phyloP scores from a whole-genome alignment of 2,329 filamentous ascomycete species.

The Calonectria crousiana region DNA sequence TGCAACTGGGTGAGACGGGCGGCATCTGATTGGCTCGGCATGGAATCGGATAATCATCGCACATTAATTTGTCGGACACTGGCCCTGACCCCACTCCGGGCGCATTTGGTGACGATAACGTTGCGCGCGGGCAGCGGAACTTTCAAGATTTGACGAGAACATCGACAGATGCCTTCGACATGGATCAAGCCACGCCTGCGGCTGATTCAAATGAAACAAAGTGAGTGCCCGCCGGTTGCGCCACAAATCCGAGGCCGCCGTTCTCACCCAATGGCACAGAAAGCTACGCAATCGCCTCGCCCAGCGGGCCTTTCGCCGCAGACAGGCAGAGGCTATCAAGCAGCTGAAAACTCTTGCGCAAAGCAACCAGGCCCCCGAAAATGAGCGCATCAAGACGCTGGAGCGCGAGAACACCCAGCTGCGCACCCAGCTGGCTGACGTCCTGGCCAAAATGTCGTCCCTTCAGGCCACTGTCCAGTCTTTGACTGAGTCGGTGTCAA shows the following conservation, averaged over 20 bases:
- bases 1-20: not conserved
- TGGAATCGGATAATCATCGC: conserved; percentile 1
- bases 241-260: not conserved
- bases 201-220: conserved; percentile 1
- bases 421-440: conserved; percentile 44
- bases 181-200: conserved; percentile 2
- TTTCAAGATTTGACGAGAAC: not conserved
- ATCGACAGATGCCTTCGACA: not conserved
- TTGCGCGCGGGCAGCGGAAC: not conserved
- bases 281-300: conserved; percentile 49
- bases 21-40: not conserved
- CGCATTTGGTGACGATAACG: not conserved
- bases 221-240: not conserved
- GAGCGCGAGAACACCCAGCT: conserved; percentile 44
- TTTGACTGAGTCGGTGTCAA: conserved; percentile 40
- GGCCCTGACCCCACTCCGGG: not conserved
- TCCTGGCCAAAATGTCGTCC: conserved; percentile 42
- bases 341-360: conserved; percentile 42
- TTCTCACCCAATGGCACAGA: conserved; percentile 26
- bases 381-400: conserved; percentile 41
- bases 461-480: conserved; percentile 41
- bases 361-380: conserved; percentile 36
- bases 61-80: not conserved
- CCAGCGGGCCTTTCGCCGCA: conserved; percentile 47
- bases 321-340: conserved; percentile 45